Conservation (phyloP, 2,329 filamentous ascomycete genomes). For the Trichophyton mentagrophytes region DNA sequence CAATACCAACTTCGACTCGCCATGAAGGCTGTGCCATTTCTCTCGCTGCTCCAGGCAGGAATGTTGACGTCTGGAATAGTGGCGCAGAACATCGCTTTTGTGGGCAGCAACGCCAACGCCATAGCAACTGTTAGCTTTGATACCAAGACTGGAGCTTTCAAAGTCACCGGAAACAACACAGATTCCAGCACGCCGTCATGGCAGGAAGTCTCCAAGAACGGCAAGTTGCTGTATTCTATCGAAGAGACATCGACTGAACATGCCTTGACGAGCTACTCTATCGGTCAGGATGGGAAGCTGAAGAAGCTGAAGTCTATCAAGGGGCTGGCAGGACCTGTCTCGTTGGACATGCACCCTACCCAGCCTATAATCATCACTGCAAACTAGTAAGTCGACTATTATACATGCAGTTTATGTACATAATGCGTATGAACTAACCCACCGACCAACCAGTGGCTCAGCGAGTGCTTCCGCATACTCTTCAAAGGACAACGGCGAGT, state of each 20-base stretch:
- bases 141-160: slow-evolving; percentile 7
- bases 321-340: slow-evolving; percentile 6
- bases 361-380: slow-evolving; percentile 10
- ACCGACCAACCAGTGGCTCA: slow-evolving; percentile 3
- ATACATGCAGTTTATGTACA: neutral
- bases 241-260: slow-evolving; percentile 7
- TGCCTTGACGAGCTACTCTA: slow-evolving; percentile 10
- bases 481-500: slow-evolving; percentile 4
- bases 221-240: slow-evolving; percentile 10
- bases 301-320: slow-evolving; percentile 6
- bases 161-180: slow-evolving; percentile 5
- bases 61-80: neutral
- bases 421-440: neutral
- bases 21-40: slow-evolving; percentile 7
- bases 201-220: slow-evolving; percentile 7
- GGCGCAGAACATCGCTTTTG: slow-evolving; percentile 4
- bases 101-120: slow-evolving; percentile 7
- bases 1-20: neutral
- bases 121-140: slow-evolving; percentile 9
- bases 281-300: slow-evolving; percentile 7
- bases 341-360: slow-evolving; percentile 7
- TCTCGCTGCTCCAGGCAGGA: slow-evolving; percentile 3
- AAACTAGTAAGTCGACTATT: slow-evolving; percentile 9
- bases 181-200: slow-evolving; percentile 8
- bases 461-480: slow-evolving; percentile 9